Percentiles rank a stretch among this genome's conserved stretches.
phyloP scores from a whole-genome alignment of 371 early-diverging fungal genomes.

The Mucor mucedo region DNA sequence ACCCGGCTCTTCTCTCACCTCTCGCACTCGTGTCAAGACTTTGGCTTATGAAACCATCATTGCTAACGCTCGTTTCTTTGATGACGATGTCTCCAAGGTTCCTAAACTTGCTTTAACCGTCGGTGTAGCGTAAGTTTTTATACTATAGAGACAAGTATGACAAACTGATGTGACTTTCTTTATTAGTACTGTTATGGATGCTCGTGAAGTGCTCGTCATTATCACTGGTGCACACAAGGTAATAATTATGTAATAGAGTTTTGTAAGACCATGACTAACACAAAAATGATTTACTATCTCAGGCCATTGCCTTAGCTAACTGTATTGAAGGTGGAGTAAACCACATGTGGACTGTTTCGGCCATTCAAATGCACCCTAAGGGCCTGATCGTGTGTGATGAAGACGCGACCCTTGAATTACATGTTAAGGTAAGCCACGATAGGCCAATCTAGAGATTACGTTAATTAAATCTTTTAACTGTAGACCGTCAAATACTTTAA shows the following conservation, averaged over 20 bases:
- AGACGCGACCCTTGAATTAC: conserved; percentile 87
- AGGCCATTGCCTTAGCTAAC: conserved; percentile 79
- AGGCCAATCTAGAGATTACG: background rate
- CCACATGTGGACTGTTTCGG: conserved; percentile 91
- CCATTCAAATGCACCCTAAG: conserved; percentile 82
- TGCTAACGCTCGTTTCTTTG: conserved; percentile 88
- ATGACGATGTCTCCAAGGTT: conserved; percentile 81
- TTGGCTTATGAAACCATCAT: conserved; percentile 89
- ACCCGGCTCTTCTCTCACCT: conserved; percentile 85
- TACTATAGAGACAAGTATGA: conserved; percentile 4
- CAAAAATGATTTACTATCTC: conserved; percentile 15
- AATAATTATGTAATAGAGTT: conserved; percentile 24
- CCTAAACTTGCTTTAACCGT: conserved; percentile 88
- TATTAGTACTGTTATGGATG: conserved; percentile 80
- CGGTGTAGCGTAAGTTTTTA: conserved; percentile 71
- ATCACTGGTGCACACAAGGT: conserved; percentile 90
- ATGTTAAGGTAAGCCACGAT: conserved; percentile 64
- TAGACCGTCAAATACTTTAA: conserved; percentile 90
- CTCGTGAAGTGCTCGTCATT: conserved; percentile 85
- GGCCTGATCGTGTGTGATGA: conserved; percentile 88
- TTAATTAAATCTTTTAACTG: background rate
- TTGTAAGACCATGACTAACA: conserved; percentile 25
- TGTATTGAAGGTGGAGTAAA: conserved; percentile 86
- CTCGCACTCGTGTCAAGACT: conserved; percentile 86
- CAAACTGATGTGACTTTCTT: conserved; percentile 1